These are phyloP conservation scores for Aspergillus egyptiacus DNA, from an alignment of 495 filamentous ascomycete species.

Conservation along the genomic window DNA sequence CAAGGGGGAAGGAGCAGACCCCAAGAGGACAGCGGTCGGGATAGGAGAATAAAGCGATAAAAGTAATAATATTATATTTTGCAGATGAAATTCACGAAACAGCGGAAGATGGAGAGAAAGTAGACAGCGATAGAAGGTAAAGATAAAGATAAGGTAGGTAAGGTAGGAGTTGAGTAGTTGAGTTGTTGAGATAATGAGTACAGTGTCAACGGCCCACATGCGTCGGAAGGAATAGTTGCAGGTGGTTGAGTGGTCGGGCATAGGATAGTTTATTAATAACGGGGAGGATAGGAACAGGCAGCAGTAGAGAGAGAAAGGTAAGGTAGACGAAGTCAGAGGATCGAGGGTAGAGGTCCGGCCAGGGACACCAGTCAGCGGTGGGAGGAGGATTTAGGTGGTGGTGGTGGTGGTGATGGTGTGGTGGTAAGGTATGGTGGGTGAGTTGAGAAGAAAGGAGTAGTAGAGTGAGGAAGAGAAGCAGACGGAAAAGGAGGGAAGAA, in stretches of 20 bases:
- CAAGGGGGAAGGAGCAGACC: slow-evolving; percentile 12
- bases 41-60: slow-evolving; percentile 11
- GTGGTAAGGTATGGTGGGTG: no score
- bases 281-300: slow-evolving; percentile 13
- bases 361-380: slow-evolving; percentile 1
- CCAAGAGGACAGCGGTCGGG: slow-evolving; percentile 1
- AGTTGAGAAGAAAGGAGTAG: background rate
- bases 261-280: slow-evolving; percentile 22
- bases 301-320: background rate
- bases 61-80: slow-evolving; percentile 3
- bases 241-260: slow-evolving; percentile 1
- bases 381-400: no score
- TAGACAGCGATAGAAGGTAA: background rate
- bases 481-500: slow-evolving; percentile 1
- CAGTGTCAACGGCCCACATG: slow-evolving; percentile 8
- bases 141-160: background rate
- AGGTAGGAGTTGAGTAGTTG: no score
- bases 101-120: background rate
- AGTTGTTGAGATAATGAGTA: background rate
- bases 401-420: background rate
- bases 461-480: slow-evolving; percentile 1
- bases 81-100: background rate
- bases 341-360: slow-evolving; percentile 7
- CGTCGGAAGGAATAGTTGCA: background rate
- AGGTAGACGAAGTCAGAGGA: background rate